Conservation (phyloP, 1,139 yeast species). For the Taphrina communis region DNA sequence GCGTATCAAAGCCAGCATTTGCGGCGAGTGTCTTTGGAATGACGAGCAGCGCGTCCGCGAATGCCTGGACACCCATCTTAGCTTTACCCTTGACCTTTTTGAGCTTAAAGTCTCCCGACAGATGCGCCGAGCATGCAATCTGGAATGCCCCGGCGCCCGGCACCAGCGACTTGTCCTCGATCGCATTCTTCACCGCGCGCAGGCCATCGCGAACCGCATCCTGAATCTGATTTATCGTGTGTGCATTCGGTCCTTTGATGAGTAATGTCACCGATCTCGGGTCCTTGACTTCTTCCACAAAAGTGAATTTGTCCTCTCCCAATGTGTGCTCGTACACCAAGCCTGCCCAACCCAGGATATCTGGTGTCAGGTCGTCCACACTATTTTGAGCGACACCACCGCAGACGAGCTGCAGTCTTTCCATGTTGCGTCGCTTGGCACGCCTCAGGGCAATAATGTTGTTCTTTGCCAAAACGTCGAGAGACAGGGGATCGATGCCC, state of each 20-base stretch:
- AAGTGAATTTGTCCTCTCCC: conserved; percentile 97
- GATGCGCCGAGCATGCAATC: conserved; percentile 76
- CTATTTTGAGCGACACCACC: conserved; percentile 99
- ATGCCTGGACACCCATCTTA: conserved; percentile 89
- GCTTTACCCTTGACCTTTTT: conserved; percentile 77
- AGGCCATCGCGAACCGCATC: conserved; percentile 98
- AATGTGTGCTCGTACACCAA: conserved; percentile 87
- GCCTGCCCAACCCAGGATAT: conserved; percentile 88
- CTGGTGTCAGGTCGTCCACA: conserved; percentile 88
- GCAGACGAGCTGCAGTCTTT: conserved; percentile 90
- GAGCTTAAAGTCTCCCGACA: conserved; percentile 57
- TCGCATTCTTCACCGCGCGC: conserved; percentile 89
- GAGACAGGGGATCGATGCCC: conserved; percentile 98
- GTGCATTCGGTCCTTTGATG: conserved; percentile 89
- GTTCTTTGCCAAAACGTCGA: conserved; percentile 91
- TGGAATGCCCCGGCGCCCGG: conserved; percentile 99
- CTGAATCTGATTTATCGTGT: conserved; percentile 86
- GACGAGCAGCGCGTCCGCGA: conserved; percentile 86
- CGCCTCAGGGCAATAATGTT: conserved; percentile 93
- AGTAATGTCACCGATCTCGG: conserved; percentile 91
- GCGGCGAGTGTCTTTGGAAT: conserved; percentile 91
- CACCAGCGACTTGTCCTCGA: conserved; percentile 80
- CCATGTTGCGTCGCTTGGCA: conserved; percentile 99
- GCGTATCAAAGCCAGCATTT: conserved; percentile 91
- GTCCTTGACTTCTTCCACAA: conserved; percentile 86